These are phyloP conservation scores for Termitomyces sp. DNA, from an alignment of 768 basidiomycete genomes.

Conservation along the genomic window DNA sequence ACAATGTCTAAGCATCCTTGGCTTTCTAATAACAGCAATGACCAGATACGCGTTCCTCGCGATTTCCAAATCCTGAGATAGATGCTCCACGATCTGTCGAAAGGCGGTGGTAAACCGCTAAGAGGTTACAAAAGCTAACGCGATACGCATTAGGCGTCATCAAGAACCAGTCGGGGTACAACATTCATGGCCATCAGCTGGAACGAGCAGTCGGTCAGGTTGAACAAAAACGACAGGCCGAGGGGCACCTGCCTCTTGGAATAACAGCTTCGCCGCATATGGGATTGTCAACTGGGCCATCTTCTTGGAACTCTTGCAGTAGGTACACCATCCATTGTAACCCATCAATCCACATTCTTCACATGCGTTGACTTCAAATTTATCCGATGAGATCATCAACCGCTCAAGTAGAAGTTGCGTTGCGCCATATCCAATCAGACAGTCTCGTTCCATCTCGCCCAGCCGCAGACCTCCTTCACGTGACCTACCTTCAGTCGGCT, in stretches of 20 bases:
- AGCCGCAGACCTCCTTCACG: conserved; percentile 95
- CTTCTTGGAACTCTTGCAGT: conserved; percentile 95
- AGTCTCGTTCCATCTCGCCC: conserved; percentile 99
- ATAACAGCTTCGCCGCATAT: conserved; percentile 89
- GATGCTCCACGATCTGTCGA: neutral
- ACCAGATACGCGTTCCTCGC: conserved; percentile 1
- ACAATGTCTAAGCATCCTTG: conserved; percentile 1
- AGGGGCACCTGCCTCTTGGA: conserved; percentile 66
- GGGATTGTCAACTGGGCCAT: conserved; percentile 95
- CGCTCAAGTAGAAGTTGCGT: conserved; percentile 94
- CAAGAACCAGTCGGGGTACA: conserved; percentile 82
- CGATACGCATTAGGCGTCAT: conserved; percentile 50
- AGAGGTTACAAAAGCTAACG: neutral
- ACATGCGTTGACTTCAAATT: conserved; percentile 96
- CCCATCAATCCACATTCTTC: conserved; percentile 93
- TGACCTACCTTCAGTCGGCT: conserved; percentile 97
- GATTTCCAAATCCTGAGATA: neutral
- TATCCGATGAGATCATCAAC: conserved; percentile 98
- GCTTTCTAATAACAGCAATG: conserved; percentile 1
- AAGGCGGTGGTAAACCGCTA: neutral
- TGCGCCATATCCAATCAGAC: conserved; percentile 97
- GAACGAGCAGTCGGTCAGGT: neutral
- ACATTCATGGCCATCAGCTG: conserved; percentile 98
- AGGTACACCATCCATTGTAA: conserved; percentile 94
- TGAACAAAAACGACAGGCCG: neutral